These are phyloP conservation scores for Santalum album DNA, from an alignment of 164 flowering plant species.

Conservation along the genomic window DNA sequence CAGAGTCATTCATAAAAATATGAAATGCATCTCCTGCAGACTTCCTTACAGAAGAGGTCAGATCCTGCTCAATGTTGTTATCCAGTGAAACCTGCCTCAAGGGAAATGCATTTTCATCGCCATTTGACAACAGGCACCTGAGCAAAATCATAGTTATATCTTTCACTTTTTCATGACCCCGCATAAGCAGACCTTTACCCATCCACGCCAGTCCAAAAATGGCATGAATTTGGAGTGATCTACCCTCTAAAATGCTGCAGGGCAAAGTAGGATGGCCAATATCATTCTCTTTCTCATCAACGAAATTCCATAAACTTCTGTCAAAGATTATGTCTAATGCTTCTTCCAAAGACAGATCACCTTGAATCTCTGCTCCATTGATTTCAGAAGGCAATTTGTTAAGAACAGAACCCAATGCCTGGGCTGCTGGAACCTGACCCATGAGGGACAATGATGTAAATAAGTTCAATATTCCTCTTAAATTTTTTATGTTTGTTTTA, in stretches of 20 bases:
- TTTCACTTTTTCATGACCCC: constrained; percentile 75
- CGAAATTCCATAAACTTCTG: constrained; percentile 16
- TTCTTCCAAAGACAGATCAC: constrained; percentile 46
- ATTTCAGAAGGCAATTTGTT: constrained; percentile 51
- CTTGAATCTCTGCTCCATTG: constrained; percentile 16
- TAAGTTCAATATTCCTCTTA: constrained; percentile 29
- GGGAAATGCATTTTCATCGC: constrained; percentile 5
- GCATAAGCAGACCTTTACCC: constrained; percentile 89
- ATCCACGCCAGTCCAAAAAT: constrained; percentile 82
- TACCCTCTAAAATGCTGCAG: too few species aligned
- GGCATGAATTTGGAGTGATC: constrained; percentile 39
- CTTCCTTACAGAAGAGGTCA: constrained; percentile 25
- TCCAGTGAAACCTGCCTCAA: constrained; percentile 15
- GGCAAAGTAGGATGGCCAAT: too few species aligned
- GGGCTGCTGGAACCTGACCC: constrained; percentile 72
- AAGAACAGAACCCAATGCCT: constrained; percentile 84
- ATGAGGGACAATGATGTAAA: constrained; percentile 31
- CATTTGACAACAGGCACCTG: constrained; percentile 37
- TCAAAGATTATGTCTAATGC: constrained; percentile 45
- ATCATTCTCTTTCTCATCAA: too few species aligned
- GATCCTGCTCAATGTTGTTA: constrained; percentile 14
- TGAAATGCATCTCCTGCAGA: constrained; percentile 78
- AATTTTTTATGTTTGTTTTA: constrained; percentile 42
- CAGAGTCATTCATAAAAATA: constrained; percentile 70
- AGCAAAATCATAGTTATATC: constrained; percentile 51